Evolutionary conservation across 2,329 filamentous ascomycete species (phyloP).

Genomic region (Pseudogymnoascus sp.): DNA sequence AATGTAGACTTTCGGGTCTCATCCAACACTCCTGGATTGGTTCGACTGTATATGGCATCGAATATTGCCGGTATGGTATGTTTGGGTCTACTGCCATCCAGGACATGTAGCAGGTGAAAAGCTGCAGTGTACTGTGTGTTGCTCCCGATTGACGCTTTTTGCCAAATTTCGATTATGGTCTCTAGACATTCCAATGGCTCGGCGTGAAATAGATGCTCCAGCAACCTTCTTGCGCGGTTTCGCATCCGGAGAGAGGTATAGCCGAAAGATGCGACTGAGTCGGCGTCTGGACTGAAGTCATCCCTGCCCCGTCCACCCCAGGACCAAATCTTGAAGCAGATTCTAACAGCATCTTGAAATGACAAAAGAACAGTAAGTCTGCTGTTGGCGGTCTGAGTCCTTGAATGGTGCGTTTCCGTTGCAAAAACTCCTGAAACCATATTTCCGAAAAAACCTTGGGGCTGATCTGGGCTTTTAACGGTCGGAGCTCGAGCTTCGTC

Average conservation of each 20-base stretch:
- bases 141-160: constrained; percentile 39
- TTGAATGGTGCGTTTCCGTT: constrained; percentile 66
- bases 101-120: constrained; percentile 79
- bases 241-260: constrained; percentile 89
- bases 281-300: constrained; percentile 51
- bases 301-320: constrained; percentile 69
- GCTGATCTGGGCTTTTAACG: constrained; percentile 72
- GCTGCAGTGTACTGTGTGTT: constrained; percentile 54
- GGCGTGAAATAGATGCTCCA: constrained; percentile 88
- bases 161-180: constrained; percentile 82
- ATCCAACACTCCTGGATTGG: constrained; percentile 75
- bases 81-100: constrained; percentile 85
- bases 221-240: constrained; percentile 75
- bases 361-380: constrained; percentile 89
- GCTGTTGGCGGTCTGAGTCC: constrained; percentile 84
- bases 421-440: constrained; percentile 90
- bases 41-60: constrained; percentile 91
- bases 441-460: constrained; percentile 84
- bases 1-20: constrained; percentile 76
- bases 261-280: constrained; percentile 72
- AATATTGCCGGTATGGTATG: constrained; percentile 91
- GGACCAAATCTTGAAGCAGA: constrained; percentile 91
- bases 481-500: constrained; percentile 66
- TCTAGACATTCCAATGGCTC: constrained; percentile 92
- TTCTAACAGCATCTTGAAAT: constrained; percentile 89